phyloP scores from a whole-genome alignment of 495 filamentous ascomycete species.

The Aspergillus baeticus region DNA sequence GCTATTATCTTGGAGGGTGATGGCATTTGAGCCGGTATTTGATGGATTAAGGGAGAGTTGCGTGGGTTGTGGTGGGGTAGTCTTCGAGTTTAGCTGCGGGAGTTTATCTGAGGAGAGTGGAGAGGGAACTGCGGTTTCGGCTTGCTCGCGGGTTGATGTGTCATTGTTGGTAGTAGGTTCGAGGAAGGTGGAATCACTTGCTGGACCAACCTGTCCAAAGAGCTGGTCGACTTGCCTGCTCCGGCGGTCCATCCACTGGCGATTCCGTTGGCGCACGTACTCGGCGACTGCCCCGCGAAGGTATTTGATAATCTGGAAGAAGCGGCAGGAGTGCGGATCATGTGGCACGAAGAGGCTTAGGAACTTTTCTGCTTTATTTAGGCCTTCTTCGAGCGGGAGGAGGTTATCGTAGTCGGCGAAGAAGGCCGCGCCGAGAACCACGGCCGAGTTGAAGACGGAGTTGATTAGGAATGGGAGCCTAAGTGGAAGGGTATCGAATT shows the following conservation, averaged over 20 bases:
- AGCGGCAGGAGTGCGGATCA: constrained; percentile 64
- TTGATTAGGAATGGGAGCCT: constrained; percentile 71
- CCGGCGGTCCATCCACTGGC: constrained; percentile 38
- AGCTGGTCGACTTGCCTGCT: constrained; percentile 41
- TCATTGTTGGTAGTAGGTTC: constrained; percentile 20
- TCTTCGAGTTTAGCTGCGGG: constrained; percentile 3
- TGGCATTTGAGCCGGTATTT: too few relatives aligned
- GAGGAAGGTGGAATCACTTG: neutral
- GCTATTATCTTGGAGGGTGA: constrained; percentile 20
- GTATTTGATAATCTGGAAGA: constrained; percentile 61
- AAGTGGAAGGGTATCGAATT: constrained; percentile 60
- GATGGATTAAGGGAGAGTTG: too few relatives aligned
- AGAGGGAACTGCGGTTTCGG: constrained; percentile 20
- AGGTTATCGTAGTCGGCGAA: constrained; percentile 64
- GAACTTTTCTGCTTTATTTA: constrained; percentile 59
- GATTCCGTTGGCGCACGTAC: constrained; percentile 38
- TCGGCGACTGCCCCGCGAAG: constrained; percentile 56
- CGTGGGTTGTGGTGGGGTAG: constrained; percentile 11
- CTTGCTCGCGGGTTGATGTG: constrained; percentile 13
- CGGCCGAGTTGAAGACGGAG: constrained; percentile 69
- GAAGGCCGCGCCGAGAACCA: constrained; percentile 67
- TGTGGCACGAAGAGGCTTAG: constrained; percentile 59
- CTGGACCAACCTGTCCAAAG: constrained; percentile 35
- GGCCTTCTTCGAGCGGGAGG: constrained; percentile 51
- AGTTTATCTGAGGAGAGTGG: constrained; percentile 30